Evolutionary conservation across 192 early-diverging fungal genomes (phyloP).

Genomic region (Entomortierella lignicola): DNA sequence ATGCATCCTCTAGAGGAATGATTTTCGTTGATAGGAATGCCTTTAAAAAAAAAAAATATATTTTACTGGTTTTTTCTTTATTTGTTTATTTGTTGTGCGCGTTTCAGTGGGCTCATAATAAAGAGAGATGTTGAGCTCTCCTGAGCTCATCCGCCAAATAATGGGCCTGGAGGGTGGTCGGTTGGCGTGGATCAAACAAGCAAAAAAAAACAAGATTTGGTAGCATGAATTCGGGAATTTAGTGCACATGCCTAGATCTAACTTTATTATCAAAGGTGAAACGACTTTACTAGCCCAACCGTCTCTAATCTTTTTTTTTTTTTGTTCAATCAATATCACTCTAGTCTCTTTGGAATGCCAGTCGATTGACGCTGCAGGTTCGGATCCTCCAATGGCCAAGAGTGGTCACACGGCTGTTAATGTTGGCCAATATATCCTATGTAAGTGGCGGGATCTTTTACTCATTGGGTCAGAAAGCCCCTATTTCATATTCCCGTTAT

Average conservation of each 20-base stretch:
- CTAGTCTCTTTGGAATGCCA: slow-evolving; percentile 43
- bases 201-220: no score
- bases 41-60: no score
- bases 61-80: no score
- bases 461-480: no score
- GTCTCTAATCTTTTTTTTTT: not conserved
- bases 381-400: slow-evolving; percentile 59
- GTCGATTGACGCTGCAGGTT: slow-evolving; percentile 36
- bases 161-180: no score
- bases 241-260: no score
- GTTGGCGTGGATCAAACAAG: no score
- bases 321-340: not conserved
- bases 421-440: slow-evolving; percentile 58
- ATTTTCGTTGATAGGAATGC: no score
- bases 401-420: slow-evolving; percentile 57
- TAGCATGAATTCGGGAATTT: no score
- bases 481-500: not conserved
- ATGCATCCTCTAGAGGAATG: no score
- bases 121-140: not conserved
- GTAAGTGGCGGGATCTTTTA: slow-evolving; percentile 29
- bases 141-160: no score
- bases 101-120: slow-evolving; percentile 1
- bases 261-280: not conserved
- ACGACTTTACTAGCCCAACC: not conserved
- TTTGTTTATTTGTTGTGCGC: no score